These are phyloP conservation scores for Sporothrix euskadiensis DNA, from an alignment of 2,329 filamentous ascomycete species.

Conservation along the genomic window DNA sequence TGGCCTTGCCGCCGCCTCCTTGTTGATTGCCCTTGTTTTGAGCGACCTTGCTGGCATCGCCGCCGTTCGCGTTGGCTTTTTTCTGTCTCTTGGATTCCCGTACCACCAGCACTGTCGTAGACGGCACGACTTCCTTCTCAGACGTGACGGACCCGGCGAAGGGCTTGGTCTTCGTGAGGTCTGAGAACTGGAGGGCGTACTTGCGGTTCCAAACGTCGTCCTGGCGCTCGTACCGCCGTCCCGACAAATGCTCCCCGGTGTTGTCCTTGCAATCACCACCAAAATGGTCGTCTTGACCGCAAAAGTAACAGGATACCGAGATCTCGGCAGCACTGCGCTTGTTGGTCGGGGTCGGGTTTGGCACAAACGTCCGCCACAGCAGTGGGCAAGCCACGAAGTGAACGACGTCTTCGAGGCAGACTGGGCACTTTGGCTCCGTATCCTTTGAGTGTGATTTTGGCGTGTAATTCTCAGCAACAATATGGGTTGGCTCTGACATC, in stretches of 20 bases:
- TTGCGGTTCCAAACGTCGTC: conserved; percentile 55
- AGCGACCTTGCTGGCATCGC: not conserved
- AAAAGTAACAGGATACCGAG: conserved; percentile 56
- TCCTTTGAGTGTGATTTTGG: not conserved
- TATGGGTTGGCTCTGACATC: not conserved
- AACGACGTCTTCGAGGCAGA: conserved; percentile 13
- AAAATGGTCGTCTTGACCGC: conserved; percentile 57
- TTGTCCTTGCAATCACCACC: conserved; percentile 54
- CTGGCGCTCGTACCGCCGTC: conserved; percentile 28
- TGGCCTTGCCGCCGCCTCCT: not conserved
- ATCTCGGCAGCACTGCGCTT: conserved; percentile 53
- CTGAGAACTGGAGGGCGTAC: conserved; percentile 18
- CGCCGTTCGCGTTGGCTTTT: not conserved
- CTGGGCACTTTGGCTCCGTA: conserved; percentile 4
- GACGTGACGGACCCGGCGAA: not conserved
- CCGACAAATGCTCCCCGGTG: conserved; percentile 29
- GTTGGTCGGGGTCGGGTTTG: conserved; percentile 41
- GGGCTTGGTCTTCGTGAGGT: not conserved
- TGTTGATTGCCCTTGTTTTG: not conserved
- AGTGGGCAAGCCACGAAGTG: conserved; percentile 36
- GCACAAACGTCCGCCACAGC: conserved; percentile 60
- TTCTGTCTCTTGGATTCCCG: conserved; percentile 10
- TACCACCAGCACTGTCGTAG: not conserved
- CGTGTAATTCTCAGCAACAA: not conserved
- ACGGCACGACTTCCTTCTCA: not conserved